Evolutionary conservation across 306 rosid genomes (phyloP).

Genomic region (Dryas drummondii): DNA sequence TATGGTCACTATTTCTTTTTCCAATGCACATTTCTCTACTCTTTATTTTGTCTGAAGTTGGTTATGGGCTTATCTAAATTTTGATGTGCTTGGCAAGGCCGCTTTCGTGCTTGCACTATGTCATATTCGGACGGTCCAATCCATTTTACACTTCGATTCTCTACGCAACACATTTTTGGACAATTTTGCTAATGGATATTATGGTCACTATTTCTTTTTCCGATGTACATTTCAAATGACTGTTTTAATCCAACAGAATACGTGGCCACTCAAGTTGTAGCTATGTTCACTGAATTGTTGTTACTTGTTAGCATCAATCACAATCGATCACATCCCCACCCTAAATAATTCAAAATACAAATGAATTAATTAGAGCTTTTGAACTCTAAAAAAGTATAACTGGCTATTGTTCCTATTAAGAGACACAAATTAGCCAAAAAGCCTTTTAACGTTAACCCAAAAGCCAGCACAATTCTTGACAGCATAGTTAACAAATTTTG

Average conservation of each 20-base stretch:
- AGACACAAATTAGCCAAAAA: background rate
- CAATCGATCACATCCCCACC: background rate
- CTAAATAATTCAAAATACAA: background rate
- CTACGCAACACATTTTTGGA: no score
- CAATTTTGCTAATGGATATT: background rate
- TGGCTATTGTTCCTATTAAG: background rate
- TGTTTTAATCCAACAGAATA: background rate
- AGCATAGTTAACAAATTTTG: background rate
- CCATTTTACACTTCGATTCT: no score
- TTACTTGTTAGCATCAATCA: background rate
- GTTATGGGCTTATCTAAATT: no score
- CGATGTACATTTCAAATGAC: background rate
- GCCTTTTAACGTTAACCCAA: background rate
- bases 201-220: background rate
- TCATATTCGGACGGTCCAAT: no score
- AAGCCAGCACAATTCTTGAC: background rate
- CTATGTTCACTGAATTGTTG: background rate
- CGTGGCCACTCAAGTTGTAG: no score
- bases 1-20: no score
- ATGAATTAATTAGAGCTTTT: background rate
- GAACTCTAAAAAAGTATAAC: background rate
- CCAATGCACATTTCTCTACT: no score
- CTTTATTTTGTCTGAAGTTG: no score
- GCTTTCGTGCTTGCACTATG: no score
- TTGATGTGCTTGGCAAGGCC: no score